phyloP scores from a whole-genome alignment of 306 rosid species.

The Vachellia pachyceras region DNA sequence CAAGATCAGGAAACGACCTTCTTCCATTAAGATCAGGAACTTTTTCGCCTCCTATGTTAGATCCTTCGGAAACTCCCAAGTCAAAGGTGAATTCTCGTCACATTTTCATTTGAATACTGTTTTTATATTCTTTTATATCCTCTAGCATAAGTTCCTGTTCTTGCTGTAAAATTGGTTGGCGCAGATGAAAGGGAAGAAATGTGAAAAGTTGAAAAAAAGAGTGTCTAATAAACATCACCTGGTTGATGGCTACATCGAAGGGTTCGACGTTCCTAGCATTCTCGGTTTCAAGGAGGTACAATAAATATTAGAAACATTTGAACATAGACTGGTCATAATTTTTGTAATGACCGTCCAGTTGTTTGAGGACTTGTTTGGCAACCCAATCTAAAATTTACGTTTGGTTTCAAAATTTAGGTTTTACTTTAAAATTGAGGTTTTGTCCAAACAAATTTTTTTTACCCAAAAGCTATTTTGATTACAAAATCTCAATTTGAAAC shows the following conservation, averaged over 20 bases:
- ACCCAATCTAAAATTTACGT: too few relatives aligned
- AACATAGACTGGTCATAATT: neutral
- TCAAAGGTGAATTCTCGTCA: slow-evolving; percentile 62
- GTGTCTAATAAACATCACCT: slow-evolving; percentile 47
- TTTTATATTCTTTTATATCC: slow-evolving; percentile 22
- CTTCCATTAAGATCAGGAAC: slow-evolving; percentile 48
- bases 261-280: slow-evolving; percentile 48
- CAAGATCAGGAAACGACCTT: slow-evolving; percentile 57
- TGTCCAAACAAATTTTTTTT: too few relatives aligned
- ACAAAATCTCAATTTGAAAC: too few relatives aligned
- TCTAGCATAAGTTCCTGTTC: slow-evolving; percentile 10
- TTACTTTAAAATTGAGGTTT: too few relatives aligned
- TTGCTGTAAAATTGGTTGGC: slow-evolving; percentile 13
- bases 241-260: slow-evolving; percentile 49
- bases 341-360: slow-evolving; percentile 16
- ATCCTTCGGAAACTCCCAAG: slow-evolving; percentile 64
- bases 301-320: slow-evolving; percentile 8
- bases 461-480: too few relatives aligned
- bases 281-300: slow-evolving; percentile 68
- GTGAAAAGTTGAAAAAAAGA: slow-evolving; percentile 58
- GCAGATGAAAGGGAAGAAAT: slow-evolving; percentile 62
- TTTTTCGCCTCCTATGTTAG: slow-evolving; percentile 60
- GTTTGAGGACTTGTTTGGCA: too few relatives aligned
- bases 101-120: neutral
- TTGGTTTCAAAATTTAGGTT: too few relatives aligned